Percentiles rank a stretch among this genome's conserved stretches.
phyloP scores from a whole-genome alignment of 2,329 filamentous ascomycete genomes.

The Colletotrichum filicis region DNA sequence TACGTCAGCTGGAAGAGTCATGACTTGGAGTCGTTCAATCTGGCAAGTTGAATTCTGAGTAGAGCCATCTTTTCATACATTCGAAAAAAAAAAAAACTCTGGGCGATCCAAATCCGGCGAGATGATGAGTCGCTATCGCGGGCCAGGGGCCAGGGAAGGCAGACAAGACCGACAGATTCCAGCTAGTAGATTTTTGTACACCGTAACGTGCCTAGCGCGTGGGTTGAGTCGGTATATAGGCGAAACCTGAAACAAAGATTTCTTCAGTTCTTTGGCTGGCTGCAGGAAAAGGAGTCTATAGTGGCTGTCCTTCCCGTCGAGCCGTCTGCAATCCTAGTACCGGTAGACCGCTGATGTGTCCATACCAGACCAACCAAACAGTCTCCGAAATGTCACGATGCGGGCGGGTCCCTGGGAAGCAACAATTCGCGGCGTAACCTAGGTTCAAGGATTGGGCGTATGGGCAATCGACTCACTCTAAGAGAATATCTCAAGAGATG shows the following conservation, averaged over 20 bases:
- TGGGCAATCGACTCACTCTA: neutral
- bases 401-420: constrained; percentile 14
- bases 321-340: constrained; percentile 1
- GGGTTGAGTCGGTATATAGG: constrained; percentile 16
- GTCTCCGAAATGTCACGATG: constrained; percentile 6
- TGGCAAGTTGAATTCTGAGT: neutral
- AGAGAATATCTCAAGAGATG: constrained; percentile 1
- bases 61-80: neutral
- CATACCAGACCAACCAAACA: constrained; percentile 15
- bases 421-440: constrained; percentile 3
- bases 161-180: constrained; percentile 2
- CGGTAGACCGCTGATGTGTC: constrained; percentile 6
- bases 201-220: constrained; percentile 17
- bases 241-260: constrained; percentile 33
- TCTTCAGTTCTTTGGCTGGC: constrained; percentile 27
- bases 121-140: constrained; percentile 21
- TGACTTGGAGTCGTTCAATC: neutral
- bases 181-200: constrained; percentile 2
- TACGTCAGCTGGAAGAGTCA: neutral
- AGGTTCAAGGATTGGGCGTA: constrained; percentile 24
- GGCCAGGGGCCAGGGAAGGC: constrained; percentile 6
- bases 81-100: neutral
- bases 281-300: constrained; percentile 25
- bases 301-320: constrained; percentile 31
- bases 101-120: constrained; percentile 10